Evolutionary conservation across 2,329 filamentous ascomycete genomes (phyloP), one percentile per base, ranked within the genome.

Genomic region (Myriosclerotinia curreyana): DNA sequence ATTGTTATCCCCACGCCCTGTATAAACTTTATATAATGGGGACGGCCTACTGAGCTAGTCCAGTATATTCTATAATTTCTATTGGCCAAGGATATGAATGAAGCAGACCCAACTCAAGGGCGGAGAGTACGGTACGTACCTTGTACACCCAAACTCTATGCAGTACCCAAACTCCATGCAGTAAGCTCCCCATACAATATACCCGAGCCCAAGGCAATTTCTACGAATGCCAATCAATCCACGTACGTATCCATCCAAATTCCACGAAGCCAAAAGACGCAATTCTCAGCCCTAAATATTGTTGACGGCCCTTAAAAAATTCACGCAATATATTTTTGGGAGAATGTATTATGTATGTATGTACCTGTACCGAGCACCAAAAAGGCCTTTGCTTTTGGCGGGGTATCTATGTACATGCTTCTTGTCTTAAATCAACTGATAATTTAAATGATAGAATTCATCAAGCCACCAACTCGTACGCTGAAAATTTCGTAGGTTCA

Each of bases 231-330:
- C 17, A 54, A 7, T 17, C 52, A 8, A 55, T 14, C 14, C 25
- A 40, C 11, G 14, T 31, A 46, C 25, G 14, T n/a, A 58, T 7
- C 12, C 8, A n/a, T 42, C 6, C 0, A 25, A 12, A 17, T 7
- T 6, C 6, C 28, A 31, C 28, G 7, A 4, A 7, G 20, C 28
- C 34, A n/a, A 25, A 3, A 17, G 54, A 59, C 31, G n/a, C 48
- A 36, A 59, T 59, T 17, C 25, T 59, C 55, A 36, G 55, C 42
- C 31, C 42, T 48, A 38, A 14, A 31, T 48, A 36, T n/a, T 36
- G 20, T 38, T 22, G 38, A n/a, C 55, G 28, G 42, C 42, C 42
- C 31, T 59, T 48, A 25, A 7, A 17, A 36, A 22, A 20, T 38
- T 58, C 42, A 36, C 48, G 31, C n/a, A 46, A 46, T 4, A 31